phyloP scores from a whole-genome alignment of 2,329 filamentous ascomycete species.

The Lomentospora prolificans region DNA sequence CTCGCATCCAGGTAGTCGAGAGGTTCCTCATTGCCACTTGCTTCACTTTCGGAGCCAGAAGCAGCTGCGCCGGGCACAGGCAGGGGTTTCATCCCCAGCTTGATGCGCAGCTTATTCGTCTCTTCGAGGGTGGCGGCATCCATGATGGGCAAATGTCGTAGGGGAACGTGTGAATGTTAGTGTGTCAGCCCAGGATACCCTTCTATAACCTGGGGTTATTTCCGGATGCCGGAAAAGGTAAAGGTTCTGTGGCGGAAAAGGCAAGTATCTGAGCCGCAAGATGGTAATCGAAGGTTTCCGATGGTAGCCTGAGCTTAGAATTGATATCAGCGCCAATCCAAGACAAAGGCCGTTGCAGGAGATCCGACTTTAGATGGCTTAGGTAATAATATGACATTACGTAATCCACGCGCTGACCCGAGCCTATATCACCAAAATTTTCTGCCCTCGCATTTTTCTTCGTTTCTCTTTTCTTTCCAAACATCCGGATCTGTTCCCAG shows the following conservation, averaged over 20 bases:
- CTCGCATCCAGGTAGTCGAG: conserved; percentile 78
- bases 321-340: too few relatives aligned
- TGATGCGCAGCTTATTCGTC: conserved; percentile 82
- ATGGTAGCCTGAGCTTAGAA: too few relatives aligned
- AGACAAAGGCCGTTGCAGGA: too few relatives aligned
- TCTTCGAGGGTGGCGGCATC: conserved; percentile 76
- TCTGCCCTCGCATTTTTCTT: conserved; percentile 12
- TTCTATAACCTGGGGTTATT: not conserved
- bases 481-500: conserved; percentile 78
- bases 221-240: not conserved
- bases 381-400: too few relatives aligned
- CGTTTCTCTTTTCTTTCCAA: conserved; percentile 25
- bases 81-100: conserved; percentile 82
- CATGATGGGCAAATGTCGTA: conserved; percentile 27
- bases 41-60: conserved; percentile 38
- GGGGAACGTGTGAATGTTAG: not conserved
- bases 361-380: too few relatives aligned
- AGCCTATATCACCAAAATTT: conserved; percentile 4
- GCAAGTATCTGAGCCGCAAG: not conserved
- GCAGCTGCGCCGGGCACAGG: conserved; percentile 62
- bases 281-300: not conserved
- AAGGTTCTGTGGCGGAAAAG: not conserved
- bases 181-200: not conserved
- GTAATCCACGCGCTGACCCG: too few relatives aligned
- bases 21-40: conserved; percentile 56